Conservation (phyloP, 345 rosid species). For the Rubroshorea leprosula region DNA sequence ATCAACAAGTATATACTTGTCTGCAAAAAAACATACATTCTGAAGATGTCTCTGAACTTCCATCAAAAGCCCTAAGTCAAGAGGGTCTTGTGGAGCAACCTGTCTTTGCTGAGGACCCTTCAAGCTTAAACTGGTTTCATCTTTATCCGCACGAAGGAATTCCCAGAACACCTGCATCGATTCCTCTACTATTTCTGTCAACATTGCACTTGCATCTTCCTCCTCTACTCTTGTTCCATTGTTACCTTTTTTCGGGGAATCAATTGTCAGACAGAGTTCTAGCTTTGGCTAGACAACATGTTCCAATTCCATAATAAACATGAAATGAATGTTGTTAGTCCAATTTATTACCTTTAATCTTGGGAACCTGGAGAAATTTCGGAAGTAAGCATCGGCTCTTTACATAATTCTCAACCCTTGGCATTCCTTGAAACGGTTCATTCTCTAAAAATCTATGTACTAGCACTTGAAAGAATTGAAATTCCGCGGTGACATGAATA, state of each 20-base stretch:
- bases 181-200: conserved; percentile 40
- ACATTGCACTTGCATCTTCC: conserved; percentile 26
- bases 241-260: conserved; percentile 37
- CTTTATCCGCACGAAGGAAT: conserved; percentile 52
- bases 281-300: neutral
- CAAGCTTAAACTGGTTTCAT: conserved; percentile 21
- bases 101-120: conserved; percentile 33
- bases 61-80: conserved; percentile 40
- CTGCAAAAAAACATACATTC: conserved; percentile 50
- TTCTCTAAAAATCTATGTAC: conserved; percentile 70
- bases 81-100: conserved; percentile 39
- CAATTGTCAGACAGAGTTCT: conserved; percentile 39
- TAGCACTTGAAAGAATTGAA: conserved; percentile 80
- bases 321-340: neutral
- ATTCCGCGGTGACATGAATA: conserved; percentile 66
- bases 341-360: conserved; percentile 47
- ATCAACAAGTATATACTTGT: too few relatives aligned
- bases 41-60: conserved; percentile 45
- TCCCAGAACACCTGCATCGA: conserved; percentile 55
- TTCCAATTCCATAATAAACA: too few relatives aligned
- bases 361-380: conserved; percentile 68
- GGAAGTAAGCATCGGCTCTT: conserved; percentile 49
- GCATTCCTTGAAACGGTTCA: conserved; percentile 61
- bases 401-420: conserved; percentile 56
- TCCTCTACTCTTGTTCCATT: conserved; percentile 34